Evolutionary conservation across 805 yeast species (phyloP).

Genomic region (Saccharomycopsis sp.): DNA sequence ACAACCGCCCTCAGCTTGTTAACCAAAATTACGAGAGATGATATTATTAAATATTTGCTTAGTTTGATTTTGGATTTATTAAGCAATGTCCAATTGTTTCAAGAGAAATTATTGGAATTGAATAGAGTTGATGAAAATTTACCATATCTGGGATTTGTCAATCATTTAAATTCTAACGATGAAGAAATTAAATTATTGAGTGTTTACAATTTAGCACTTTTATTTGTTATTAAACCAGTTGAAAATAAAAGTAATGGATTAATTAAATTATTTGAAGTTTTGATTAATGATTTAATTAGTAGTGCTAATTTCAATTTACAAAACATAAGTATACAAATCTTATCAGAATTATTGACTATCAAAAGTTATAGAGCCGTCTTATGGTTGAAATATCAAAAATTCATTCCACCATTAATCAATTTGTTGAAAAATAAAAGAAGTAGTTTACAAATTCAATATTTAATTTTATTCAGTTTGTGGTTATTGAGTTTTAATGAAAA

Average conservation of each 20-base stretch:
- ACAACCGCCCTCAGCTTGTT: constrained; percentile 48
- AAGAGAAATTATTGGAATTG: constrained; percentile 14
- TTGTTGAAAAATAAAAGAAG: constrained; percentile 36
- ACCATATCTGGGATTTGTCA: constrained; percentile 50
- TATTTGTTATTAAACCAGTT: constrained; percentile 33
- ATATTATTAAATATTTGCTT: constrained; percentile 57
- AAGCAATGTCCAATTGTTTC: constrained; percentile 27
- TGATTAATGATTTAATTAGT: constrained; percentile 25
- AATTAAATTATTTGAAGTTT: constrained; percentile 32
- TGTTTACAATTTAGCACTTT: constrained; percentile 45
- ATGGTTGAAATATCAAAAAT: constrained; percentile 37
- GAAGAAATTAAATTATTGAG: constrained; percentile 49
- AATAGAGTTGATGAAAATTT: constrained; percentile 22
- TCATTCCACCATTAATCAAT: constrained; percentile 43
- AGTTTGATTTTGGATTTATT: constrained; percentile 56
- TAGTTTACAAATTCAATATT: constrained; percentile 73
- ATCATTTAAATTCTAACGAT: constrained; percentile 48
- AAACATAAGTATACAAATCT: constrained; percentile 57
- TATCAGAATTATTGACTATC: constrained; percentile 51
- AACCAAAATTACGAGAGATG: constrained; percentile 48
- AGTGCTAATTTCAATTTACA: constrained; percentile 44
- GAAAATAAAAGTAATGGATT: constrained; percentile 26
- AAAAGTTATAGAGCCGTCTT: constrained; percentile 48
- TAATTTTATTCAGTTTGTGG: constrained; percentile 76
- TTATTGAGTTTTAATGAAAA: constrained; percentile 65